These are phyloP conservation scores for Mycena vulgaris DNA, from an alignment of 768 basidiomycete genomes.

Conservation along the genomic window DNA sequence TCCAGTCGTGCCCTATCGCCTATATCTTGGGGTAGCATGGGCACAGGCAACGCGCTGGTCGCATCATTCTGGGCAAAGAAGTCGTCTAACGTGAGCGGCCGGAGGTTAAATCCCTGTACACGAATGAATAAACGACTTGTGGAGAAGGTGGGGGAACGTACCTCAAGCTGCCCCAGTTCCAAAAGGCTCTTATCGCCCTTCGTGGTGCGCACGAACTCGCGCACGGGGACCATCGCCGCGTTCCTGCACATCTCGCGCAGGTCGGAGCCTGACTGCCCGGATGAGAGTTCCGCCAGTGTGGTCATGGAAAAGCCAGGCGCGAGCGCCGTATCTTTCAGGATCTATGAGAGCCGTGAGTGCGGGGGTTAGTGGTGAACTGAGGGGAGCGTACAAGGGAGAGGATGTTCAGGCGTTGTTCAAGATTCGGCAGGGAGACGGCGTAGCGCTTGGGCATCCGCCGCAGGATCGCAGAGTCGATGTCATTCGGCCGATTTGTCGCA, in stretches of 20 bases:
- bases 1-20: conserved; percentile 29
- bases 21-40: background rate
- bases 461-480: conserved; percentile 89
- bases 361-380: background rate
- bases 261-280: conserved; percentile 91
- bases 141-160: conserved; percentile 37
- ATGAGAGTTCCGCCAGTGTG: conserved; percentile 75
- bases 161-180: conserved; percentile 67
- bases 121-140: background rate
- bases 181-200: conserved; percentile 58
- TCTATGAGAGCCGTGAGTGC: conserved; percentile 62
- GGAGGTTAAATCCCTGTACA: conserved; percentile 81
- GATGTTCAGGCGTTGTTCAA: conserved; percentile 87
- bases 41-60: conserved; percentile 15
- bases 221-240: conserved; percentile 94
- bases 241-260: conserved; percentile 92
- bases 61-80: conserved; percentile 58
- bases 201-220: conserved; percentile 80
- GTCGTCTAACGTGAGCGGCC: conserved; percentile 79
- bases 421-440: conserved; percentile 84
- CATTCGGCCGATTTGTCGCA: conserved; percentile 95
- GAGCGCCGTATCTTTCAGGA: conserved; percentile 86
- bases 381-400: conserved; percentile 73
- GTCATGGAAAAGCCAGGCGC: conserved; percentile 73
- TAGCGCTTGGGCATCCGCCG: conserved; percentile 99